phyloP scores from a whole-genome alignment of 2,329 filamentous ascomycete species.

The Botryotinia narcissicola region DNA sequence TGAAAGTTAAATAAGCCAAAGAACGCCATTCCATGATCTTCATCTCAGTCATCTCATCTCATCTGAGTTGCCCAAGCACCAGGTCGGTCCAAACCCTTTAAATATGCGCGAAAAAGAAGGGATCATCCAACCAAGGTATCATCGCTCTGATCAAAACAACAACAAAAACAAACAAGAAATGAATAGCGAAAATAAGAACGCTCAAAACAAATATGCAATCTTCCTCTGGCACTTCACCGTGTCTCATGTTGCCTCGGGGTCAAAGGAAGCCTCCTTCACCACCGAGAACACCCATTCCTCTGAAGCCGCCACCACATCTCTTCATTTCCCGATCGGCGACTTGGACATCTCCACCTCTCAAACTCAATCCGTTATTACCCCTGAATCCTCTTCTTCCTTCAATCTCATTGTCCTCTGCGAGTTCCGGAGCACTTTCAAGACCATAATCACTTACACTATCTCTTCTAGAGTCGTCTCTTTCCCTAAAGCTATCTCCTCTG shows the following conservation, averaged over 20 bases:
- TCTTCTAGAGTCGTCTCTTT: conserved; percentile 28
- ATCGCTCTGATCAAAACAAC: conserved; percentile 1
- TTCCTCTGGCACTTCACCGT: not conserved
- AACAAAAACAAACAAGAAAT: conserved; percentile 7
- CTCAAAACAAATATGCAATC: conserved; percentile 5
- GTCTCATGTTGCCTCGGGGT: not conserved
- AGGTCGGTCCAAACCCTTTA: not conserved
- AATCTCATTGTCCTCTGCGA: not conserved
- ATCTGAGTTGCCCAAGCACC: not conserved
- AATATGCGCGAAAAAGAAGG: not conserved
- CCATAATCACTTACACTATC: conserved; percentile 22
- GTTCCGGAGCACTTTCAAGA: not conserved
- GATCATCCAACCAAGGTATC: not conserved
- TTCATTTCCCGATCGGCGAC: not conserved
- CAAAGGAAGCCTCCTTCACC: conserved; percentile 8
- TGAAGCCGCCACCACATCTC: not conserved
- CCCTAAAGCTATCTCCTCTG: conserved; percentile 28
- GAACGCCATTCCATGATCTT: conserved; percentile 10
- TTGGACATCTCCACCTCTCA: not conserved
- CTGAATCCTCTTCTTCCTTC: not conserved
- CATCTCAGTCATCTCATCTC: conserved; percentile 10
- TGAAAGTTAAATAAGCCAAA: conserved; percentile 4
- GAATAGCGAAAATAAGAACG: not conserved
- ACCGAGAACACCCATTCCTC: conserved; percentile 5
- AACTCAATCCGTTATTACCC: not conserved